Percentiles rank a stretch among this genome's conserved stretches.
Evolutionary conservation across 2,329 filamentous ascomycete genomes (phyloP).

Genomic region (Aspergillus awamori): DNA sequence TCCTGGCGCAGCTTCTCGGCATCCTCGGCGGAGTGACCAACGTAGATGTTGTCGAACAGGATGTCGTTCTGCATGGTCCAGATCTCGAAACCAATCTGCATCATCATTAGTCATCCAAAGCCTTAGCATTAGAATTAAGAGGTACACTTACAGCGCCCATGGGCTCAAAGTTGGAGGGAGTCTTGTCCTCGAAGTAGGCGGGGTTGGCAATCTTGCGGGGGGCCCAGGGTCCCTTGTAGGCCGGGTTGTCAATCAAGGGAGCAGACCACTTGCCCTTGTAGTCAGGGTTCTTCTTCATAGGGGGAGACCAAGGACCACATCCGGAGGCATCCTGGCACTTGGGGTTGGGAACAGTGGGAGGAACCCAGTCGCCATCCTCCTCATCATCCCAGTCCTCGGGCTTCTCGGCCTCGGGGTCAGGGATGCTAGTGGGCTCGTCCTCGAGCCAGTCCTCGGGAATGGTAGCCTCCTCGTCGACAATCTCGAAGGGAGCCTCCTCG

Average conservation of each 20-base stretch:
- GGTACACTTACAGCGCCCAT: slow-evolving; percentile 82
- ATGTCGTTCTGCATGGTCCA: slow-evolving; percentile 99
- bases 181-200: slow-evolving; percentile 95
- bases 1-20: slow-evolving; percentile 85
- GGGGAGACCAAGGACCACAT: slow-evolving; percentile 89
- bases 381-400: slow-evolving; percentile 99
- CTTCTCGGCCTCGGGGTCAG: slow-evolving; percentile 95
- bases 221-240: slow-evolving; percentile 94
- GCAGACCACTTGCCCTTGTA: slow-evolving; percentile 99
- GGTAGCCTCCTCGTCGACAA: slow-evolving; percentile 88
- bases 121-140: background rate
- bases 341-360: slow-evolving; percentile 89
- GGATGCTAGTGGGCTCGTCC: slow-evolving; percentile 76
- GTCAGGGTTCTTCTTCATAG: slow-evolving; percentile 88
- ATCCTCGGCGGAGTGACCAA: slow-evolving; percentile 93
- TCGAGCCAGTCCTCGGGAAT: slow-evolving; percentile 97
- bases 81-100: slow-evolving; percentile 93
- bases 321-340: slow-evolving; percentile 93
- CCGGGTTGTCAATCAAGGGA: slow-evolving; percentile 92
- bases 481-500: slow-evolving; percentile 95
- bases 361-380: slow-evolving; percentile 96
- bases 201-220: slow-evolving; percentile 98
- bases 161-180: slow-evolving; percentile 92
- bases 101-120: slow-evolving; percentile 7
- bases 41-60: slow-evolving; percentile 99